Base-by-base conservation (phyloP, 2,329 filamentous ascomycete genomes). In the Didymella glomerata region DNA sequence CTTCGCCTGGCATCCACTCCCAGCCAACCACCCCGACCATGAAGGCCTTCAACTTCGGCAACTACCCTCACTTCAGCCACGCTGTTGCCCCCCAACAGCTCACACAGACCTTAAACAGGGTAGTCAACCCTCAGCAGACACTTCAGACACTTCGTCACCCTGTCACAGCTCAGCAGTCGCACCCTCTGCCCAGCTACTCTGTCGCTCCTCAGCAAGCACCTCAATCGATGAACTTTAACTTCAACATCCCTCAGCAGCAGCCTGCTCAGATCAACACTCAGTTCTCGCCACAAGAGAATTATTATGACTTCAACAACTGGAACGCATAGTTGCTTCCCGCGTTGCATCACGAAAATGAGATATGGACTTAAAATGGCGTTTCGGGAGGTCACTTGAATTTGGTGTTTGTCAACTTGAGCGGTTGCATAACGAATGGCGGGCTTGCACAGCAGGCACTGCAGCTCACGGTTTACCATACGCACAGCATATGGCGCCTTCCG, bases 21-120 rank as follows among this genome's bases (percentile, higher is more conserved):
- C 65, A 71, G 53, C 71, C 71, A 25, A 68, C 66, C 13, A 72
- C 71, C 0, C 71, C 72, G 9, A 59, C 71, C 25, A 47, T 68
- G 48, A 60, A 60, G 42, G 52, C 51, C 3, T 60, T 60, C 57
- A 60, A 60, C 30, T 60, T 60, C n/a, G 57, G 57, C 18, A 55
- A 52, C 25, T 56, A 55, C 5, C 47, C 51, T 51, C 48, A 50
- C 30, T 60, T 55, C 41, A 60, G 57, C 48, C 52, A 60, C 16
- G 57, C 57, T 45, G 52, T 60, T 48, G 57, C 57, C 22, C 57
- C 57, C 16, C 57, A 60, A 24, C 57, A 60, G 44, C 57, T 60
- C 42, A 60, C 57, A 14, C 57, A 60, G 38, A 60, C 51, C 7
- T 36, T 60, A 42, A 60, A 60, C 51, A 54, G 57, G 27, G 57